Base-by-base conservation (phyloP, 306 rosid genomes). In the Aeschynomene evenia region DNA sequence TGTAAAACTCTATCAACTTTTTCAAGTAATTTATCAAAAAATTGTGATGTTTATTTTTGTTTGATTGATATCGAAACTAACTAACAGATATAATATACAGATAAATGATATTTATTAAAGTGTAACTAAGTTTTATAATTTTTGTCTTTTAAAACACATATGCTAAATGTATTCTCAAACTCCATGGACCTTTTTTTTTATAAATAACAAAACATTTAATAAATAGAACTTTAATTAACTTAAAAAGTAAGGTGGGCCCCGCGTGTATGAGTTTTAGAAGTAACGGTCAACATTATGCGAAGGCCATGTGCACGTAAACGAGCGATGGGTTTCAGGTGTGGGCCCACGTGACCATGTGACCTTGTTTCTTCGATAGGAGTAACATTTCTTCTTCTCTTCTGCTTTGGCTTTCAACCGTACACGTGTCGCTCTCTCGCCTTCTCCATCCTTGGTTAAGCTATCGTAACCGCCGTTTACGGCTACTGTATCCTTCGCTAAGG, bases 311-410 rank as follows among this genome's bases (percentile, higher is more conserved):
- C 53, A 2, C 3, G 18, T 18, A 59, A 42, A 59, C 49, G 15
- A 58, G 14, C 24, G 36, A 29, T 37, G 15, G 68, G 16, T n/a
- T 70, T 61, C 19, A 24, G 71, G 43, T 21, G 37, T 13, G 77
- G 80, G 1, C 81, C 79, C 70, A 68, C 68, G 3, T 20, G 33
- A 8, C 40, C 89, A 89, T 76, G 88, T 80, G 86, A 78, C 58
- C 52, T 4, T 85, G 85, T 78, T 74, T 60, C 46, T 7, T 59
- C 76, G 89, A n/a, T 87, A 84, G 70, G 78, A 7, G 4, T 39
- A 40, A 28, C 3, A 21, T 28, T 3, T 16, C 43, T 40, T 37
- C 43, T 37, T 37, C 43, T 2, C 19, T n/a, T 21, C n/a, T 24
- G 57, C 3, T 22, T 28, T 18, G 21, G 3, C 2, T 33, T 42